phyloP scores from a whole-genome alignment of 106 monocot species.

The Xerophyta viscosa region DNA sequence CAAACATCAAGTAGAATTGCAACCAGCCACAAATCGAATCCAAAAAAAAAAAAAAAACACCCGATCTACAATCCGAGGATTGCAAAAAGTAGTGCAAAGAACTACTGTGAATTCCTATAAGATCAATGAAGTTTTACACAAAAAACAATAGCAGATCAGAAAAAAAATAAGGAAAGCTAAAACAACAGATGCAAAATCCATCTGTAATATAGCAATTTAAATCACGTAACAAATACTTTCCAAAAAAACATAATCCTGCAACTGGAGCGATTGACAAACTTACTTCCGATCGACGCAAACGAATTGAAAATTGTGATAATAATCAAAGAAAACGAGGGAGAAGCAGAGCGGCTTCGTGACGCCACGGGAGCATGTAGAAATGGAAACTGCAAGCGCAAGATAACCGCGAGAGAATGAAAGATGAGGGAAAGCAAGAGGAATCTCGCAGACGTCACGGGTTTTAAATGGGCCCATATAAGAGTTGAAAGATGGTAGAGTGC shows the following conservation, averaged over 20 bases:
- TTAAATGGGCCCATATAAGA: not conserved
- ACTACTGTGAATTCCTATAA: too few relatives aligned
- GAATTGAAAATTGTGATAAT: not conserved
- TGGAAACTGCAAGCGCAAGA: too few relatives aligned
- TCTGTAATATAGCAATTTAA: not conserved
- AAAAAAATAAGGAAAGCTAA: too few relatives aligned
- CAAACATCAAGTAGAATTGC: too few relatives aligned
- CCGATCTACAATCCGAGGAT: too few relatives aligned
- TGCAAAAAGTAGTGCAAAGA: too few relatives aligned
- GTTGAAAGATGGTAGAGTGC: too few relatives aligned
- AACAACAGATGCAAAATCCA: too few relatives aligned
- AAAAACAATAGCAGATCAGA: too few relatives aligned
- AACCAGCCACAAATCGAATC: too few relatives aligned
- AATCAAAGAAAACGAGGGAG: not conserved
- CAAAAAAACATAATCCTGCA: not conserved
- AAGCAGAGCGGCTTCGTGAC: not conserved
- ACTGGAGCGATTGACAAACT: not conserved
- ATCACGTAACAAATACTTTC: not conserved
- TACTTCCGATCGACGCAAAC: not conserved
- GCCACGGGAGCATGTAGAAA: not conserved
- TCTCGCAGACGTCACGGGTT: not conserved
- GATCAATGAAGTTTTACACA: too few relatives aligned
- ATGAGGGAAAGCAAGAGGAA: not conserved
- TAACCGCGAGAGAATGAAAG: not conserved
- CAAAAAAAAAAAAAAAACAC: too few relatives aligned